Evolutionary conservation across 441 rosid species (phyloP).

Genomic region (Iberis amara): DNA sequence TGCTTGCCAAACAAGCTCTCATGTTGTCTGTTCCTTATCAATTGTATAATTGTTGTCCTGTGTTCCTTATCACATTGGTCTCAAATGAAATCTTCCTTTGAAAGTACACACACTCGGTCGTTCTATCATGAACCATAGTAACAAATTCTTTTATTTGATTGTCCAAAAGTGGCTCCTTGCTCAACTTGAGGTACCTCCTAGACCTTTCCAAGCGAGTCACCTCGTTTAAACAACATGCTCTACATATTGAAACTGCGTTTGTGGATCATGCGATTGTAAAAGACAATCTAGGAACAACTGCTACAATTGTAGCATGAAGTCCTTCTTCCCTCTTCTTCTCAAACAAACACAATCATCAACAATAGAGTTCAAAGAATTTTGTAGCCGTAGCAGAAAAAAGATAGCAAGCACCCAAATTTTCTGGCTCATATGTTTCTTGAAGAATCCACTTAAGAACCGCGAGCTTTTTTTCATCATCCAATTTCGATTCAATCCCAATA

Average conservation of each 20-base stretch:
- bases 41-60: too few species aligned
- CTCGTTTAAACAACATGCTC: conserved; percentile 66
- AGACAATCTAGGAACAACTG: conserved; percentile 91
- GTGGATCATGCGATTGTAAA: conserved; percentile 94
- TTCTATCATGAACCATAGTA: conserved; percentile 78
- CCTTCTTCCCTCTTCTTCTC: conserved; percentile 69
- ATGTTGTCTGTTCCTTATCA: too few species aligned
- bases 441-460: conserved; percentile 73
- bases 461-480: conserved; percentile 49
- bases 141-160: conserved; percentile 58
- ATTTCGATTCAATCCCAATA: conserved; percentile 46
- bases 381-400: background rate
- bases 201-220: conserved; percentile 85
- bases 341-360: conserved; percentile 40
- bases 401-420: conserved; percentile 47
- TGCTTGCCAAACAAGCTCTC: too few species aligned
- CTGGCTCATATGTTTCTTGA: conserved; percentile 87
- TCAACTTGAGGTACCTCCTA: conserved; percentile 68
- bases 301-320: conserved; percentile 49
- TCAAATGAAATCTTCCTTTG: conserved; percentile 58
- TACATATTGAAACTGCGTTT: conserved; percentile 83
- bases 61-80: conserved; percentile 36
- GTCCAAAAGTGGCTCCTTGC: conserved; percentile 50
- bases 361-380: background rate
- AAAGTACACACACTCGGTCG: conserved; percentile 77